Evolutionary conservation across 2,329 filamentous ascomycete species (phyloP).

Genomic region (Bisporella sp.): DNA sequence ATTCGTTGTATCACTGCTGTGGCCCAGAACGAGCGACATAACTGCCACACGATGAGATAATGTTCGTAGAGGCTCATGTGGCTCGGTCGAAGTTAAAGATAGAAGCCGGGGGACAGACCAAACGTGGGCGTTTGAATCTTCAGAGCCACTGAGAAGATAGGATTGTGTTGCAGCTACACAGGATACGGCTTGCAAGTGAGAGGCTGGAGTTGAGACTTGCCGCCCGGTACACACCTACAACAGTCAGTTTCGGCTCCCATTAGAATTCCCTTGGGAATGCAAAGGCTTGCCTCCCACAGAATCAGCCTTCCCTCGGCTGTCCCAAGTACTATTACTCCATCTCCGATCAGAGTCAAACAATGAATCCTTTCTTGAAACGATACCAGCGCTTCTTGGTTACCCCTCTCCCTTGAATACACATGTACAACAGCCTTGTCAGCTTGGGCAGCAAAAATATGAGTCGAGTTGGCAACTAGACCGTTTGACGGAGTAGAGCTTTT

Average conservation of each 20-base stretch:
- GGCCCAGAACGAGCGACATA: constrained; percentile 55
- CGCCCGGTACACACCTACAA: constrained; percentile 65
- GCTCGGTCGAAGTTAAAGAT: constrained; percentile 44
- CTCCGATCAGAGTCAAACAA: constrained; percentile 64
- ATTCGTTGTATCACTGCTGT: constrained; percentile 66
- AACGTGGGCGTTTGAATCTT: constrained; percentile 85
- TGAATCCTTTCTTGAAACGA: constrained; percentile 83
- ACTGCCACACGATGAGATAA: constrained; percentile 73
- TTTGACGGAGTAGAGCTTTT: constrained; percentile 79
- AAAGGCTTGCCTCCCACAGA: constrained; percentile 76
- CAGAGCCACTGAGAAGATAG: constrained; percentile 70
- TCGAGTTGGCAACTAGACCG: constrained; percentile 70
- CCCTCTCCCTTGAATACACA: constrained; percentile 78
- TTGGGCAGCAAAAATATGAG: constrained; percentile 88
- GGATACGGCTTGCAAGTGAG: constrained; percentile 75
- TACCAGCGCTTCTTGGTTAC: constrained; percentile 81
- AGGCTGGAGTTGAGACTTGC: constrained; percentile 66
- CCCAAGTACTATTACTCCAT: constrained; percentile 67
- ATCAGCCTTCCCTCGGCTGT: constrained; percentile 81
- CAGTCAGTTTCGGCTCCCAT: constrained; percentile 8
- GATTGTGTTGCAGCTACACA: constrained; percentile 65
- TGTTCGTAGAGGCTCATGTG: constrained; percentile 65
- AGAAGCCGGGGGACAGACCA: constrained; percentile 79
- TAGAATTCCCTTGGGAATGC: background rate
- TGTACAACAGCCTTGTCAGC: constrained; percentile 87